Evolutionary conservation across 768 basidiomycete genomes (phyloP).

Genomic region (Tephrocybe rancida): DNA sequence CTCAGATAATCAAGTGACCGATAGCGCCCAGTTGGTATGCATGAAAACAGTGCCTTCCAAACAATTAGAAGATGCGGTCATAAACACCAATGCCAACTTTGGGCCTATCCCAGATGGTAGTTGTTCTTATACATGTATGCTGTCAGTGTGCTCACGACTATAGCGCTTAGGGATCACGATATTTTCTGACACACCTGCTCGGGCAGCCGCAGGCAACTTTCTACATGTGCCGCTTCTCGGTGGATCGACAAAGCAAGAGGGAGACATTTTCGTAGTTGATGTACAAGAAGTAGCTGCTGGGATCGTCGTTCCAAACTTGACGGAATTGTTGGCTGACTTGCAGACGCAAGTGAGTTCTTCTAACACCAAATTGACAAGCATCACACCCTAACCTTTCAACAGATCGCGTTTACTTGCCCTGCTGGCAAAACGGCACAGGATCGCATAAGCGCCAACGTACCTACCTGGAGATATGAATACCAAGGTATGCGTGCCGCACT

Average conservation of each 20-base stretch:
- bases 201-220: constrained; percentile 21
- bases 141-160: too few species aligned
- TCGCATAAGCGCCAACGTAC: constrained; percentile 27
- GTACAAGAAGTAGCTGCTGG: constrained; percentile 28
- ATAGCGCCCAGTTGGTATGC: constrained; percentile 34
- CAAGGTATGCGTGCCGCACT: constrained; percentile 15
- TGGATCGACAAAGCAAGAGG: constrained; percentile 35
- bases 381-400: too few species aligned
- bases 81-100: constrained; percentile 29
- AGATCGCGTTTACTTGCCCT: constrained; percentile 33
- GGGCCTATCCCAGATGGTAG: constrained; percentile 32
- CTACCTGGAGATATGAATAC: constrained; percentile 23
- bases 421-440: constrained; percentile 26
- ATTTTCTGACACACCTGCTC: constrained; percentile 28
- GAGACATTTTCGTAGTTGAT: constrained; percentile 34
- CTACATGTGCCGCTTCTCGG: constrained; percentile 20
- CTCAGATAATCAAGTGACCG: constrained; percentile 18
- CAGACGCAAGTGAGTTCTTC: too few species aligned
- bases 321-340: too few species aligned
- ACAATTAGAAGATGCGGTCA: constrained; percentile 33
- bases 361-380: too few species aligned
- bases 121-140: too few species aligned
- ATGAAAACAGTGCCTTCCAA: constrained; percentile 35
- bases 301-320: too few species aligned
- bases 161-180: constrained; percentile 29